These are phyloP conservation scores for Escovopsis sp. DNA, from an alignment of 2,329 filamentous ascomycete species.

Conservation along the genomic window DNA sequence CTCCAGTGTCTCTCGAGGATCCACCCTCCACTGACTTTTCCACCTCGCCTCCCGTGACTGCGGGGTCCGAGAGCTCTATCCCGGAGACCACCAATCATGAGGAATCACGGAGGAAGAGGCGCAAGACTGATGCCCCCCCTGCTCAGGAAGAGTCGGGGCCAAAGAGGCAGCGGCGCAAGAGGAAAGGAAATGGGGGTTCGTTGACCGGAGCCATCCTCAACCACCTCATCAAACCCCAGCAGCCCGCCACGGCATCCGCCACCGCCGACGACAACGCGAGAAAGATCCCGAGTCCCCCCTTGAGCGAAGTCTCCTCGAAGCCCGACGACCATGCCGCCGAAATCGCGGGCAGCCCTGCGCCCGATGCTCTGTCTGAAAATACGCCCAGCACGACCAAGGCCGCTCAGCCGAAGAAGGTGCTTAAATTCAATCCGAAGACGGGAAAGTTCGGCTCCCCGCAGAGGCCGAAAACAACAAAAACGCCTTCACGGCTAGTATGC, in stretches of 20 bases:
- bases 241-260: background rate
- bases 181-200: conserved; percentile 7
- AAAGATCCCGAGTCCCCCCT: conserved; percentile 6
- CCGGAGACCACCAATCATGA: conserved; percentile 11
- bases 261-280: background rate
- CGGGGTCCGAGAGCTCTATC: background rate
- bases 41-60: background rate
- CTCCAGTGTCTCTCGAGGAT: conserved; percentile 3
- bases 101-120: conserved; percentile 26
- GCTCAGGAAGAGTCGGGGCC: conserved; percentile 10
- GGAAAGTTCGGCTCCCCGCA: conserved; percentile 50
- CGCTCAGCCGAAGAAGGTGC: conserved; percentile 27
- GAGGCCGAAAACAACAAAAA: conserved; percentile 29
- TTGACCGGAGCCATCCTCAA: conserved; percentile 7
- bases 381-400: conserved; percentile 5
- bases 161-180: conserved; percentile 15
- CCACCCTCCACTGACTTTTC: conserved; percentile 1
- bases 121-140: conserved; percentile 20
- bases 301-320: conserved; percentile 6
- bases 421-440: conserved; percentile 44
- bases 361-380: background rate
- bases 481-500: conserved; percentile 30
- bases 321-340: conserved; percentile 1
- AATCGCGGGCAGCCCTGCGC: conserved; percentile 1
- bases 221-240: conserved; percentile 4